Conservation (phyloP, 225 moss, liverwort and hornwort genomes). For the Physcomitrellopsis africana region DNA sequence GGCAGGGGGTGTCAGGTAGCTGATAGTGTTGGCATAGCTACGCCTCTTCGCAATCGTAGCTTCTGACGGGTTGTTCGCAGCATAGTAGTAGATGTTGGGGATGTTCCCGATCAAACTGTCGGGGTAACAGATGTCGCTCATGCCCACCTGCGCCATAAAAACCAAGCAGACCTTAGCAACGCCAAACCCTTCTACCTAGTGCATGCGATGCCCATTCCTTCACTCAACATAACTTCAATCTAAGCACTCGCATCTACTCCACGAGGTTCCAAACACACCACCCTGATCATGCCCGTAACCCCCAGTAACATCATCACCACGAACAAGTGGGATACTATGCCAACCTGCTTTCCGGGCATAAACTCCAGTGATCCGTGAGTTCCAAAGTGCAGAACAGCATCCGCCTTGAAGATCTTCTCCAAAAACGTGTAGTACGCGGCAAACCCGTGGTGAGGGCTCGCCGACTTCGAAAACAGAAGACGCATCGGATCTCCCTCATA, state of each 20-base stretch:
- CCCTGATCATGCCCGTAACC: not conserved
- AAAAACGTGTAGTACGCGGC: conserved; percentile 96
- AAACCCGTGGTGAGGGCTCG: conserved; percentile 97
- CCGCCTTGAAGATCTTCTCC: conserved; percentile 86
- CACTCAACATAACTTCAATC: too few relatives aligned
- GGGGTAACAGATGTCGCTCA: conserved; percentile 94
- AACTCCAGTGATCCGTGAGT: conserved; percentile 97
- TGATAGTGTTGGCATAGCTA: conserved; percentile 98
- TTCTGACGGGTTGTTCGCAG: conserved; percentile 97
- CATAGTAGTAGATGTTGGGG: conserved; percentile 99
- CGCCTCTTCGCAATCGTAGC: conserved; percentile 96
- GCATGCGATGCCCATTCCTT: not conserved
- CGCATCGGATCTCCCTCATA: conserved; percentile 99
- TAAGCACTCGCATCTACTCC: too few relatives aligned
- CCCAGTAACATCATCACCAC: not conserved
- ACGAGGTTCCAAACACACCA: too few relatives aligned
- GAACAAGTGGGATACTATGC: too few relatives aligned
- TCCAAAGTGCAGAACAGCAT: conserved; percentile 96
- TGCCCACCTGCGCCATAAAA: conserved; percentile 68
- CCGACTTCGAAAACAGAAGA: conserved; percentile 92
- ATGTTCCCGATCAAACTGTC: conserved; percentile 94
- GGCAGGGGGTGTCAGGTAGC: conserved; percentile 97
- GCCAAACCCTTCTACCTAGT: not conserved
- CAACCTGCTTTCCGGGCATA: conserved; percentile 96
- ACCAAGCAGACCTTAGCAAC: not conserved